These are phyloP conservation scores for Ogataea nonfermentans DNA, from an alignment of 805 yeast genomes.

Conservation along the genomic window DNA sequence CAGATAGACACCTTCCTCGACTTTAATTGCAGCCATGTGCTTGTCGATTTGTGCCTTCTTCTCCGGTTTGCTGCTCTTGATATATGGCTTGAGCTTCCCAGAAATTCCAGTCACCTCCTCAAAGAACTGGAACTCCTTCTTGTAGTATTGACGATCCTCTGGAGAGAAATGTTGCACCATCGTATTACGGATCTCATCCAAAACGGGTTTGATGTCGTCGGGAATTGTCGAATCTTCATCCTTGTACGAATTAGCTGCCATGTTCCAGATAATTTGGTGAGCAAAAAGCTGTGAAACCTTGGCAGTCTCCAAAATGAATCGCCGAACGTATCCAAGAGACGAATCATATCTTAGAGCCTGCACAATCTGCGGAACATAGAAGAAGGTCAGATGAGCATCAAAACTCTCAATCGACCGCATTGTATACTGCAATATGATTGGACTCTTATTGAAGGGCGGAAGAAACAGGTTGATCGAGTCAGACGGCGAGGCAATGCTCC, in stretches of 20 bases:
- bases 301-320: conserved; percentile 89
- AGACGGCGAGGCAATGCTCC: conserved; percentile 78
- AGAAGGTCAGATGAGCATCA: conserved; percentile 84
- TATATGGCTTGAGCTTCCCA: conserved; percentile 91
- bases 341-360: conserved; percentile 82
- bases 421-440: conserved; percentile 77
- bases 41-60: conserved; percentile 95
- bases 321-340: conserved; percentile 75
- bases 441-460: conserved; percentile 66
- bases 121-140: conserved; percentile 85
- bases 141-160: conserved; percentile 65
- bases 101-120: conserved; percentile 90
- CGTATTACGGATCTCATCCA: conserved; percentile 66
- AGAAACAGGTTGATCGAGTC: conserved; percentile 81
- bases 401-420: conserved; percentile 87
- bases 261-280: conserved; percentile 98
- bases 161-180: conserved; percentile 63
- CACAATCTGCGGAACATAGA: conserved; percentile 97
- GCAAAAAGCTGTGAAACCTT: conserved; percentile 88
- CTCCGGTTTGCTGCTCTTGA: conserved; percentile 92
- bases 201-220: conserved; percentile 76
- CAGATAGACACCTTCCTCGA: conserved; percentile 80
- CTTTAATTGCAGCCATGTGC: conserved; percentile 78
- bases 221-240: conserved; percentile 85
- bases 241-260: conserved; percentile 86